A percentile compares a stretch with the other conserved stretches of the same genome.
Conservation (phyloP, 495 filamentous ascomycete genomes). For the Penicillium ochrochloron region DNA sequence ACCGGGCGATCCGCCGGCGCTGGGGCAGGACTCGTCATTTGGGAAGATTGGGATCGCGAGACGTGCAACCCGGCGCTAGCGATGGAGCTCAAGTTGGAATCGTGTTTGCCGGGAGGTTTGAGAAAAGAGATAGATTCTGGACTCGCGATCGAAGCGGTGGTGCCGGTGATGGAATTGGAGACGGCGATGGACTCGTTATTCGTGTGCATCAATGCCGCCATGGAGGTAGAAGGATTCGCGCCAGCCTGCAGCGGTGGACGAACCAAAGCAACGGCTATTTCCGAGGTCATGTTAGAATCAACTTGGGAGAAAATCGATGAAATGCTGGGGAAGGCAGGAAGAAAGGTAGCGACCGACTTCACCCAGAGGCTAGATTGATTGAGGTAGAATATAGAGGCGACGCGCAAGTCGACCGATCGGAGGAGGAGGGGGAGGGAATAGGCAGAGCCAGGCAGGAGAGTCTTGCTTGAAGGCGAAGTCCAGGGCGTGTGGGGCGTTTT, state of each 20-base stretch:
- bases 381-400: conserved; percentile 8
- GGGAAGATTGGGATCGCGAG: conserved; percentile 42
- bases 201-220: conserved; percentile 55
- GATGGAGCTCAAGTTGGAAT: conserved; percentile 50
- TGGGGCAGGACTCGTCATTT: conserved; percentile 38
- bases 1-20: conserved; percentile 39
- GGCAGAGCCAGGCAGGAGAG: conserved; percentile 16
- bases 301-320: conserved; percentile 40
- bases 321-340: conserved; percentile 13
- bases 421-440: conserved; percentile 16
- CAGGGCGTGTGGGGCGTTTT: conserved; percentile 48
- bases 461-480: conserved; percentile 25
- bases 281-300: conserved; percentile 70
- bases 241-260: conserved; percentile 43
- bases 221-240: conserved; percentile 44
- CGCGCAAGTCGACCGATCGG: conserved; percentile 14
- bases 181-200: conserved; percentile 50
- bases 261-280: conserved; percentile 66
- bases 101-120: conserved; percentile 45
- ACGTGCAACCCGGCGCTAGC: conserved; percentile 53
- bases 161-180: conserved; percentile 41
- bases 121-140: conserved; percentile 42
- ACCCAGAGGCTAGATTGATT: conserved; percentile 11
- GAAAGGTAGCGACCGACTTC: conserved; percentile 25
- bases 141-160: conserved; percentile 37